Base-by-base conservation (phyloP, 345 rosid genomes). In the Arabidopsis suecica region DNA sequence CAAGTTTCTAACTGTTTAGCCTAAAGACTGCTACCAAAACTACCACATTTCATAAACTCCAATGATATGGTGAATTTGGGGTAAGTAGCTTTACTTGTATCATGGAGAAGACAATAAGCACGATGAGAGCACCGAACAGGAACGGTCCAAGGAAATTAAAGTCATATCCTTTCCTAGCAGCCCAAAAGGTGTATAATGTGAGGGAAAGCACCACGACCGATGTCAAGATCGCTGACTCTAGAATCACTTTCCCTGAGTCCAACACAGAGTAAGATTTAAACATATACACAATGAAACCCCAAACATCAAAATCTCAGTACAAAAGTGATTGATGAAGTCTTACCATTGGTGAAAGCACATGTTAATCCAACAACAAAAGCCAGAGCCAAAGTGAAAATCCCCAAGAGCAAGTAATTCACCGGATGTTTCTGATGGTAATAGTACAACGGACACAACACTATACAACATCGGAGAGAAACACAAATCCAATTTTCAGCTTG, bases 101-200 rank as follows among this genome's bases (percentile, higher is more conserved):
- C 0, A 76, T 0, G 59, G 41, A 65, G 5, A 76, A 76, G 65
- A 69, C 42, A 13, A 62, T 36, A 47, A 76, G 80, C 7, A 76
- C 75, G 5, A 55, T 9, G 65, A 76, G 59, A 36, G 75, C 91
- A 7, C 91, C 96, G 38, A 86, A 89, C 86, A 91, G 82, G 83
- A 91, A 89, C 8, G 93, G 97, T 14, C 97, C 91, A 0, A 91
- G 89, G 81, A 91, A 91, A 66, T 50, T 83, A 76, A 91, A 91
- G 74, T 91, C 97, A 16, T 89, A 63, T 74, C 97, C 97, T 79
- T 75, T 88, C 71, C 76, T 77, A 7, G 91, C 93, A 0, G 96
- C 97, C 97, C 96, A 91, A 68, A 89, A 91, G 7, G 97, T 91
- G 82, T 88, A 91, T 3, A 91, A 65, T 1, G 96, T 89, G 28